These are phyloP conservation scores for Quercus lobata DNA, from an alignment of 331 rosid genomes.

Conservation along the genomic window DNA sequence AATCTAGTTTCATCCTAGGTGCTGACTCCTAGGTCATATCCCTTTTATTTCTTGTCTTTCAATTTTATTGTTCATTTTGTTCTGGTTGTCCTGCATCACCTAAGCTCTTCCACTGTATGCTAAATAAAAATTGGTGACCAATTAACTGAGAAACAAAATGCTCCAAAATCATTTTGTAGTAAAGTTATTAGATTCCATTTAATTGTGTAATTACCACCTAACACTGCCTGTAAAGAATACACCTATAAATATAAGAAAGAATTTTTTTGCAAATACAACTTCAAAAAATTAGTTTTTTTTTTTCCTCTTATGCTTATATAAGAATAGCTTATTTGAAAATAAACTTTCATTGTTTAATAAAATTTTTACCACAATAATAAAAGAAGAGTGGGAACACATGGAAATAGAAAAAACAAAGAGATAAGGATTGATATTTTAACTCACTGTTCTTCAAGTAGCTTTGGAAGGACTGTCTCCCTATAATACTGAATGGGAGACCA, in stretches of 20 bases:
- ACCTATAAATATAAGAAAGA: neutral
- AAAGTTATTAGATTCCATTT: neutral
- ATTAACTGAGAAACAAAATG: neutral
- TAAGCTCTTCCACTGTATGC: neutral
- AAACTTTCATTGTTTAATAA: neutral
- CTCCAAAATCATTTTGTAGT: neutral
- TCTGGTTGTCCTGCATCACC: too few relatives aligned
- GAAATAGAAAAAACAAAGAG: conserved; percentile 3
- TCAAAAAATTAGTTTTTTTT: neutral
- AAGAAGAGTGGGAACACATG: neutral
- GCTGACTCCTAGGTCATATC: too few relatives aligned
- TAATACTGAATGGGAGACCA: conserved; percentile 89
- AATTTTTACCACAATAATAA: neutral
- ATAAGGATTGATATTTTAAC: conserved; percentile 19
- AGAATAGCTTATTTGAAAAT: neutral
- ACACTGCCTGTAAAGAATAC: neutral
- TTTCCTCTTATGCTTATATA: neutral
- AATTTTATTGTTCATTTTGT: too few relatives aligned
- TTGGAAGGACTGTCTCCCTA: conserved; percentile 80
- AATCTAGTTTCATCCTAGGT: too few relatives aligned
- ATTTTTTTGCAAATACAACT: neutral
- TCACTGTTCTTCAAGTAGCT: conserved; percentile 94
- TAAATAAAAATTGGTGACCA: neutral
- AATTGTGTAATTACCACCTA: neutral
- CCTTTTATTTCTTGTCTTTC: too few relatives aligned